Evolutionary conservation across 192 early-diverging fungal genomes (phyloP), one percentile per base, ranked within the genome.

Genomic region (Podila clonocystis): DNA sequence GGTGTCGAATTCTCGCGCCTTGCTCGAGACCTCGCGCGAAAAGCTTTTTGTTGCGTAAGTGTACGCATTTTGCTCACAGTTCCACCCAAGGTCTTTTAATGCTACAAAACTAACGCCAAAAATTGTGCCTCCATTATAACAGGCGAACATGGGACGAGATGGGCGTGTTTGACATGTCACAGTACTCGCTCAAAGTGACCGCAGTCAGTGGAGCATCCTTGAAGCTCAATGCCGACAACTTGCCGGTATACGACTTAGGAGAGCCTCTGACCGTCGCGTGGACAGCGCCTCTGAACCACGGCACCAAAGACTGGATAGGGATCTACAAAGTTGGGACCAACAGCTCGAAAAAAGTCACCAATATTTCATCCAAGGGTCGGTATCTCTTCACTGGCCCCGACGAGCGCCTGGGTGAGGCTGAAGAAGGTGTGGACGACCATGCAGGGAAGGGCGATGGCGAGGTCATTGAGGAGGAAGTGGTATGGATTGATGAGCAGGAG

Each of bases 241-340:
- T 72, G 0, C 75, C 69, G 13, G 62, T 45, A 2, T 95, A 91
- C 65, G 76, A 87, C 30, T 85, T 99, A 20, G 97, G 97, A 12
- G 89, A 93, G 66, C 87, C 90, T 26, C 92, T 99, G 48, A 75
- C 64, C 1, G 83, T 96, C 6, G 64, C 74, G 17, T 99, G 97
- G 90, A 89, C 89, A 36, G 94, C 89, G 24, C 93, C 89, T 17
- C 70, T 77, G 63, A 91, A 83, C 59, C 93, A 96, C 72, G 85
- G 90, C 36, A 79, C 82, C 24, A 74, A 85, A 36, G 97, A 99
- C 84, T 99, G 97, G 97, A 93, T 99, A 74, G 97, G 97, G 34
- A 84, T 97, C 9, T 99, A 97, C 70, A 89, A 88, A 12, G 89
- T 94, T 0, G 89, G 86, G 0, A 86, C 90, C n/a, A 97, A 99